Evolutionary conservation across 495 filamentous ascomycete genomes (phyloP), one percentile per base, ranked within the genome.

Genomic region (Massariosphaeria phaeospora): DNA sequence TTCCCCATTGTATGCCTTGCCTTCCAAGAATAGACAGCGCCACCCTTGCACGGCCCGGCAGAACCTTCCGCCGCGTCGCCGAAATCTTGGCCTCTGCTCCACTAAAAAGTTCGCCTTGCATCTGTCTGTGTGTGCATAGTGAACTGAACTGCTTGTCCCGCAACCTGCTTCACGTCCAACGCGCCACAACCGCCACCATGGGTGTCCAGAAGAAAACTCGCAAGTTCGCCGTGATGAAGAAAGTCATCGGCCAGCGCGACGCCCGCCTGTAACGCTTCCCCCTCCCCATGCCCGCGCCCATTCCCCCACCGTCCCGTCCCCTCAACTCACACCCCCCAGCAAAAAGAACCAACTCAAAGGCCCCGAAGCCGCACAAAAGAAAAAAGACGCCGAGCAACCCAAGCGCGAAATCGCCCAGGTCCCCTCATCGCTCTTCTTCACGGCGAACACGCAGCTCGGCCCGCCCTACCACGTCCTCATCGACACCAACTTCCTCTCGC

Each of bases 401-500:
- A 73, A 86, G 10, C 84, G 84, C 31, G 84, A 88, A 71, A 79
- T 89, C 79, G 66, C 69, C 20, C 67, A 71, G 59, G 62, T 86
- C 48, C 85, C 91, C 6, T 90, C 89, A 7, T 77, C 81, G 40
- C 84, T 98, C 71, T 98, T 96, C 82, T 96, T 95, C 74, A 80
- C 88, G 60, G 88, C 91, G 75, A 98, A 98, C 72, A 86, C 86
- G 40, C 86, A 89, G 24, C 81, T 98, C 45, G 79, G 84, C 18
- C 93, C 93, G 1, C 89, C 89, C n/a, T 96, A 95, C 75, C 79
- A 76, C 12, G 79, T 94, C 33, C 82, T 94, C 38, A 48, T 76
- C 52, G 89, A 95, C 72, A 95, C 91, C 72, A 96, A 96, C 69
- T 98, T 98, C 67, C 79, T 97, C 45, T 86, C 82, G 33, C 89